phyloP scores from a whole-genome alignment of 495 filamentous ascomycete species.

The Trypethelium eluteriae region DNA sequence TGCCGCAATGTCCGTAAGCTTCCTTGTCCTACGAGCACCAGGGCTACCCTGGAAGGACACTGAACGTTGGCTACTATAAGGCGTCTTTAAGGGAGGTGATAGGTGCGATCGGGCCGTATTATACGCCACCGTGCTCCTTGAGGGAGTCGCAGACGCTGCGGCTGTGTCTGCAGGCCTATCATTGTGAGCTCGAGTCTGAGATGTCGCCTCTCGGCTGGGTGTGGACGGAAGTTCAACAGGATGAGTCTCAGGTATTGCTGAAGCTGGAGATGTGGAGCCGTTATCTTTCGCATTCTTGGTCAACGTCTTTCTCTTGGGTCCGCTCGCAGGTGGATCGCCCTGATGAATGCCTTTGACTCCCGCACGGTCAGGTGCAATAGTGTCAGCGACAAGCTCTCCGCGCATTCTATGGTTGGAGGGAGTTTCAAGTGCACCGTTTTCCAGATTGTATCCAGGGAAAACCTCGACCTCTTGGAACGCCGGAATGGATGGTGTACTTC shows the following conservation, averaged over 20 bases:
- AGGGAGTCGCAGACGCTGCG: not conserved
- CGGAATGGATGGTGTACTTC: conserved; percentile 20
- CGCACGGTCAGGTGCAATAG: not conserved
- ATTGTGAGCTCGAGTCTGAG: not conserved
- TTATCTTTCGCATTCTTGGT: not conserved
- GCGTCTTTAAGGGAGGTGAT: conserved; percentile 19
- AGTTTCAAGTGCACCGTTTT: not conserved
- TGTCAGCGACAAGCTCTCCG: not conserved
- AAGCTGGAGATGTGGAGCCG: not conserved
- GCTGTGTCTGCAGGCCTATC: not conserved
- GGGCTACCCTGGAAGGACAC: not conserved
- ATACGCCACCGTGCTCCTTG: conserved; percentile 13
- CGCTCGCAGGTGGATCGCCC: not conserved
- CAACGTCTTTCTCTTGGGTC: not conserved
- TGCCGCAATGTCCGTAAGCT: conserved; percentile 33
- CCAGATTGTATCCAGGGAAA: not conserved
- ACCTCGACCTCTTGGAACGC: not conserved
- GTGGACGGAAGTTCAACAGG: conserved; percentile 2
- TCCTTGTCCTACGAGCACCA: conserved; percentile 17
- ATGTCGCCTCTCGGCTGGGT: not conserved
- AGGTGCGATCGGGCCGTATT: conserved; percentile 26
- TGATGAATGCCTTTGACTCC: too few relatives aligned
- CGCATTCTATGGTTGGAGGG: not conserved
- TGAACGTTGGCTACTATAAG: not conserved
- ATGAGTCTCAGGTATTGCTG: conserved; percentile 9